Conservation (phyloP, 352 stramenopile genomes). For the Phytopythium boreale region DNA sequence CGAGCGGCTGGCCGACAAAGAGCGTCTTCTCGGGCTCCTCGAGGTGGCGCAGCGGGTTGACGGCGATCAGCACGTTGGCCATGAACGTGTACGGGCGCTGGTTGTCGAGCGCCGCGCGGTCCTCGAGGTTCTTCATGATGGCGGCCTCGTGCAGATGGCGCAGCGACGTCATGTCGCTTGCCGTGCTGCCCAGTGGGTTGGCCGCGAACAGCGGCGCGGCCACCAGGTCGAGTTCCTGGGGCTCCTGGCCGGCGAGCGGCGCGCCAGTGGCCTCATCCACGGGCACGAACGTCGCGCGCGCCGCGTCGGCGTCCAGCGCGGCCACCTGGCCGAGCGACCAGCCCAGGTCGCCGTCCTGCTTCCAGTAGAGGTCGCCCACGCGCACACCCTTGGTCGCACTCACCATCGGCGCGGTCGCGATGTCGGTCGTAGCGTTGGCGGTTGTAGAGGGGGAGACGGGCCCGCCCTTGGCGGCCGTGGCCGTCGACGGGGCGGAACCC, state of each 20-base stretch:
- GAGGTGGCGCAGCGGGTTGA: slow-evolving; percentile 78
- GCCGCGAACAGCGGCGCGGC: slow-evolving; percentile 55
- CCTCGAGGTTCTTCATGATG: slow-evolving; percentile 86
- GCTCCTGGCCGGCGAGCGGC: slow-evolving; percentile 15
- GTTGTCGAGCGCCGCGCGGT: slow-evolving; percentile 69
- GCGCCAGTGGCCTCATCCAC: slow-evolving; percentile 72
- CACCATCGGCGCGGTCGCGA: not conserved
- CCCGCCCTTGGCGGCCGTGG: not conserved
- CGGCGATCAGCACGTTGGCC: slow-evolving; percentile 83
- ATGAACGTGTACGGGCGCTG: slow-evolving; percentile 86
- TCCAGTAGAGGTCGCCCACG: slow-evolving; percentile 83
- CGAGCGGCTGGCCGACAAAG: slow-evolving; percentile 65
- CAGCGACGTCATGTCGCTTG: slow-evolving; percentile 82
- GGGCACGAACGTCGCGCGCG: slow-evolving; percentile 39
- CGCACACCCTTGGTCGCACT: slow-evolving; percentile 20
- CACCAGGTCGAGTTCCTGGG: slow-evolving; percentile 39
- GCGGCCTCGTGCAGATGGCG: slow-evolving; percentile 83
- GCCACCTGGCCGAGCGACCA: slow-evolving; percentile 72
- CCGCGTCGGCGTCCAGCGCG: slow-evolving; percentile 33
- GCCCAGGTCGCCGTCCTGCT: slow-evolving; percentile 53
- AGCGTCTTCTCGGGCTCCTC: slow-evolving; percentile 70
- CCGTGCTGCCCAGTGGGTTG: slow-evolving; percentile 74
- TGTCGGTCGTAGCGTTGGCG: not conserved
- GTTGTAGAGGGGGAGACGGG: not conserved
- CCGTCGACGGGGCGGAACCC: not conserved